phyloP scores from a whole-genome alignment of 2,329 filamentous ascomycete species.

The Fusarium illudens region DNA sequence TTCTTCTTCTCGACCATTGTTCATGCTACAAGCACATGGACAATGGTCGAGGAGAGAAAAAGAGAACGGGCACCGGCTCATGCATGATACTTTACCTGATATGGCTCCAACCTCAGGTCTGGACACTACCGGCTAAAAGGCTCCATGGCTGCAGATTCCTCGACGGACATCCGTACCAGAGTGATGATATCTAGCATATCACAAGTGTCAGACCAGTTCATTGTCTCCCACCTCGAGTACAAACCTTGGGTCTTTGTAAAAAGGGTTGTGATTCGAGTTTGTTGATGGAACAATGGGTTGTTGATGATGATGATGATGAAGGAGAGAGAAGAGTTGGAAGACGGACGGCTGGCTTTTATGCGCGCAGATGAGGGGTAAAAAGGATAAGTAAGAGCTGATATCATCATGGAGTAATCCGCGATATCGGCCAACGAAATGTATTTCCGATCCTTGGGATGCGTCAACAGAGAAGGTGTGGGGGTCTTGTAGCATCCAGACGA shows the following conservation, averaged over 20 bases:
- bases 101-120: slow-evolving; percentile 45
- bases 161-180: slow-evolving; percentile 40
- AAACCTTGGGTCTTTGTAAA: slow-evolving; percentile 30
- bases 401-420: slow-evolving; percentile 30
- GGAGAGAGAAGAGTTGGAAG: slow-evolving; percentile 1
- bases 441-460: slow-evolving; percentile 21
- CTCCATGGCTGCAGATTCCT: slow-evolving; percentile 43
- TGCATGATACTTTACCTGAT: slow-evolving; percentile 61
- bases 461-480: slow-evolving; percentile 14
- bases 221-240: background rate
- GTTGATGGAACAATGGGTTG: background rate
- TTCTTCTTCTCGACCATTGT: background rate
- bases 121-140: slow-evolving; percentile 50
- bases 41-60: slow-evolving; percentile 1
- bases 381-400: slow-evolving; percentile 17
- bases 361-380: slow-evolving; percentile 41
- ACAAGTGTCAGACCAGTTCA: slow-evolving; percentile 33
- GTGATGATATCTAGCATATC: slow-evolving; percentile 35
- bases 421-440: slow-evolving; percentile 29
- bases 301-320: slow-evolving; percentile 6
- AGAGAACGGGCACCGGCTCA: slow-evolving; percentile 68
- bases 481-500: slow-evolving; percentile 5
- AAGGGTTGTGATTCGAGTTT: background rate
- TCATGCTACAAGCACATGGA: background rate
- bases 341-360: slow-evolving; percentile 27